A percentile compares a stretch with the other conserved stretches of the same genome.
These are phyloP conservation scores for Colletotrichum tropicale DNA, from an alignment of 2,329 filamentous ascomycete species.

Conservation along the genomic window DNA sequence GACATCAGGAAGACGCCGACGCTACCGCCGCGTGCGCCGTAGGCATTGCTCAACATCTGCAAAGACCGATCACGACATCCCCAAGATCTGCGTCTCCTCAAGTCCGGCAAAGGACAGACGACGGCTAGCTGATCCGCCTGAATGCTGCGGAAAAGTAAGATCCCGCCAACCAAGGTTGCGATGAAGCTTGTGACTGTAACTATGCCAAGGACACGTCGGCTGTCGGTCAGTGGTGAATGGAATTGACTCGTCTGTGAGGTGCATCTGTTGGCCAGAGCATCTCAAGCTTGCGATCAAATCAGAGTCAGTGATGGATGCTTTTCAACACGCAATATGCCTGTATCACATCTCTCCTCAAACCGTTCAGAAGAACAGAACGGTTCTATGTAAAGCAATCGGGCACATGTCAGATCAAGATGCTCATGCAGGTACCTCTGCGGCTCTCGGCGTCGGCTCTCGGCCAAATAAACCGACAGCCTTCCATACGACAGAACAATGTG, in stretches of 20 bases:
- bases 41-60: not conserved
- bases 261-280: not conserved
- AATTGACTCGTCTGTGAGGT: not conserved
- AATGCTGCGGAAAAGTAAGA: not conserved
- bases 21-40: no score
- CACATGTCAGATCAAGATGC: not conserved
- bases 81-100: not conserved
- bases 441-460: not conserved
- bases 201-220: not conserved
- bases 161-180: not conserved
- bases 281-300: not conserved
- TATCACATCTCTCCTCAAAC: not conserved
- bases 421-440: not conserved
- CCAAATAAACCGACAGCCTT: not conserved
- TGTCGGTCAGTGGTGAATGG: not conserved
- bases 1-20: not conserved
- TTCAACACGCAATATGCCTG: not conserved
- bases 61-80: not conserved
- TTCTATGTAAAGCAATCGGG: not conserved
- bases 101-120: not conserved
- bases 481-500: not conserved
- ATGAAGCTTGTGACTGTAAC: not conserved
- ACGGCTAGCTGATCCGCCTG: not conserved
- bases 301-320: not conserved
- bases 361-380: not conserved